phyloP scores from a whole-genome alignment of 352 stramenopile genomes.

The Pythium sp. region DNA sequence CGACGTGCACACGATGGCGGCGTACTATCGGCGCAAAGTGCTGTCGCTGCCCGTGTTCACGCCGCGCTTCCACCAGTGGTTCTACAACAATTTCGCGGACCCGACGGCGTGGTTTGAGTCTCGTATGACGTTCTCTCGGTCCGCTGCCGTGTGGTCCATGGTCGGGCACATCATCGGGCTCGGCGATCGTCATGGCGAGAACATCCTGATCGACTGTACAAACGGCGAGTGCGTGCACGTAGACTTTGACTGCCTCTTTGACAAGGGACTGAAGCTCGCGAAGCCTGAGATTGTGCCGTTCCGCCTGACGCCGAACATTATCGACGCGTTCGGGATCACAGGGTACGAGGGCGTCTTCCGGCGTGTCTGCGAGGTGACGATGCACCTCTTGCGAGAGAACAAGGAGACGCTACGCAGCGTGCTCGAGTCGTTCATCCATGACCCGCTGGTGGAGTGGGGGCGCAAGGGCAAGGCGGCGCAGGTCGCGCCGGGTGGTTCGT shows the following conservation, averaged over 20 bases:
- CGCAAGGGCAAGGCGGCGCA: constrained; percentile 71
- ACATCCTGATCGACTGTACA: constrained; percentile 98
- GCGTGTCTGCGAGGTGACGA: constrained; percentile 89
- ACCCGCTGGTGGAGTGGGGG: constrained; percentile 94
- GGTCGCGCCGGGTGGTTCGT: constrained; percentile 13
- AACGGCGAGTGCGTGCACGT: constrained; percentile 99
- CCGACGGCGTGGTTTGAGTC: constrained; percentile 98
- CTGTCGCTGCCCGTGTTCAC: constrained; percentile 79
- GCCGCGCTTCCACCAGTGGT: constrained; percentile 98
- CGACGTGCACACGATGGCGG: constrained; percentile 72
- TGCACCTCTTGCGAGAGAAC: constrained; percentile 93
- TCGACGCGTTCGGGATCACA: constrained; percentile 99
- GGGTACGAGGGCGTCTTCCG: constrained; percentile 95
- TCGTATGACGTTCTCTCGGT: constrained; percentile 80
- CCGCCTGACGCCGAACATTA: constrained; percentile 99
- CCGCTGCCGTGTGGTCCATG: constrained; percentile 96
- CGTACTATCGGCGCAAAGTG: constrained; percentile 68
- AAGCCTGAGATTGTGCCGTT: constrained; percentile 99
- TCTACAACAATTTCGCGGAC: constrained; percentile 97
- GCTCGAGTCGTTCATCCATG: constrained; percentile 99
- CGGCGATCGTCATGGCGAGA: constrained; percentile 97
- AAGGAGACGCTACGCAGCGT: constrained; percentile 97
- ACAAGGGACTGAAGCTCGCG: constrained; percentile 97
- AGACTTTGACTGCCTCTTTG: constrained; percentile 99
- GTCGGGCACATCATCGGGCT: constrained; percentile 95